Conservation (phyloP, 441 rosid species). For the Eutrema salsugineum region DNA sequence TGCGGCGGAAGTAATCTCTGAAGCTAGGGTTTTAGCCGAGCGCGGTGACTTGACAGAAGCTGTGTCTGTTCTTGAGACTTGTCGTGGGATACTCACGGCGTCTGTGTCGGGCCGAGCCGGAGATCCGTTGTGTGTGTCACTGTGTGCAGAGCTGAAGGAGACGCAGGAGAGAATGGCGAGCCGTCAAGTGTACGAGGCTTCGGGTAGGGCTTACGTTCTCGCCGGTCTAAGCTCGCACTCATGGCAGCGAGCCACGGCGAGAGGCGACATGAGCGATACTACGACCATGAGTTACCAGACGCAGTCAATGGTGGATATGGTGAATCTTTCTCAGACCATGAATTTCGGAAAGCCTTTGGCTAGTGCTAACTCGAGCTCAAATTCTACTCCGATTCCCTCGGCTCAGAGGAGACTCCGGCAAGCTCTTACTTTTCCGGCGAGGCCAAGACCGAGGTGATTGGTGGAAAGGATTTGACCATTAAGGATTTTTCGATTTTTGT, state of each 20-base stretch:
- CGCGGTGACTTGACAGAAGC: slow-evolving; percentile 46
- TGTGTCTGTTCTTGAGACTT: slow-evolving; percentile 50
- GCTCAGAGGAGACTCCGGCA: slow-evolving; percentile 53
- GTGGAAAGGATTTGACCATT: background rate
- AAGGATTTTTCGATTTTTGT: background rate
- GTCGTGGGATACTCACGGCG: slow-evolving; percentile 39
- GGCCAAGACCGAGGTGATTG: slow-evolving; percentile 54
- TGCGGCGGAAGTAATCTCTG: slow-evolving; percentile 69
- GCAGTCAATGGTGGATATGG: slow-evolving; percentile 72
- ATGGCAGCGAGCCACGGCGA: slow-evolving; percentile 74
- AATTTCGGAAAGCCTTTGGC: slow-evolving; percentile 32
- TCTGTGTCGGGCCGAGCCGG: slow-evolving; percentile 44
- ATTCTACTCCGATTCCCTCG: background rate
- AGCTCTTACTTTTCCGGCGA: slow-evolving; percentile 57
- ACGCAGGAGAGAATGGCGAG: slow-evolving; percentile 76
- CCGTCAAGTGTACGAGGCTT: slow-evolving; percentile 51
- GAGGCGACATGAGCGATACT: slow-evolving; percentile 58
- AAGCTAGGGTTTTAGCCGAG: slow-evolving; percentile 66
- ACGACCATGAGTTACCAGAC: slow-evolving; percentile 66
- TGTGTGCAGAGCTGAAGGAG: slow-evolving; percentile 62
- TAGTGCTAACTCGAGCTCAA: background rate
- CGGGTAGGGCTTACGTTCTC: slow-evolving; percentile 69
- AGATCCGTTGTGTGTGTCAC: slow-evolving; percentile 46
- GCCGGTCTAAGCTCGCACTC: slow-evolving; percentile 77
- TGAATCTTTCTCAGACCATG: slow-evolving; percentile 67